These are phyloP conservation scores for Pezicula carpinea DNA, from an alignment of 2,329 filamentous ascomycete species.

Conservation along the genomic window DNA sequence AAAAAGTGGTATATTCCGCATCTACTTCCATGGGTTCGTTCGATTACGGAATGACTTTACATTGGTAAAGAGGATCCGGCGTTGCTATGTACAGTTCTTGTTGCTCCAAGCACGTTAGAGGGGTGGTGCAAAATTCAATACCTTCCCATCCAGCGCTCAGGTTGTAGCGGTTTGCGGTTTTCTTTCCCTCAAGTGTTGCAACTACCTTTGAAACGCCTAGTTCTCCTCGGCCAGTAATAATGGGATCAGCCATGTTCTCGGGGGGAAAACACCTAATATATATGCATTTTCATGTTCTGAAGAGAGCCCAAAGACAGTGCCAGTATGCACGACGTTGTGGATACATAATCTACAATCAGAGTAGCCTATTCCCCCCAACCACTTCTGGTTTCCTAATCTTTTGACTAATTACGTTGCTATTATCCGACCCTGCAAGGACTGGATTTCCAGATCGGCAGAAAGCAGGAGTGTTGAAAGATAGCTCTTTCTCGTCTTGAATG, in stretches of 20 bases:
- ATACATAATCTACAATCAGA: constrained; percentile 53
- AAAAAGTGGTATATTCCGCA: neutral
- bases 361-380: constrained; percentile 58
- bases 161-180: constrained; percentile 1
- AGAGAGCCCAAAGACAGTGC: constrained; percentile 44
- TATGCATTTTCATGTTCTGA: constrained; percentile 39
- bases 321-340: constrained; percentile 53
- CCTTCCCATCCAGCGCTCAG: constrained; percentile 17
- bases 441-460: neutral
- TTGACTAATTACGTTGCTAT: constrained; percentile 30
- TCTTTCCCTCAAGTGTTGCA: constrained; percentile 13
- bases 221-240: constrained; percentile 51
- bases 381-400: constrained; percentile 46
- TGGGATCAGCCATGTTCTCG: constrained; percentile 52
- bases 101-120: constrained; percentile 3
- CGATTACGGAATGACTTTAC: neutral
- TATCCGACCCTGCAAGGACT: constrained; percentile 26
- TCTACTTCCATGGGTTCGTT: neutral
- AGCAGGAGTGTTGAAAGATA: constrained; percentile 3
- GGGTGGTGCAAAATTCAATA: constrained; percentile 12
- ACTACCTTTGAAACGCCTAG: constrained; percentile 51
- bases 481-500: constrained; percentile 13
- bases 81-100: neutral
- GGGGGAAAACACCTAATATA: constrained; percentile 43
- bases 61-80: neutral